Evolutionary conservation across 352 stramenopile genomes (phyloP), one percentile per base, ranked within the genome.

Genomic region (Globisporangium spiculum): DNA sequence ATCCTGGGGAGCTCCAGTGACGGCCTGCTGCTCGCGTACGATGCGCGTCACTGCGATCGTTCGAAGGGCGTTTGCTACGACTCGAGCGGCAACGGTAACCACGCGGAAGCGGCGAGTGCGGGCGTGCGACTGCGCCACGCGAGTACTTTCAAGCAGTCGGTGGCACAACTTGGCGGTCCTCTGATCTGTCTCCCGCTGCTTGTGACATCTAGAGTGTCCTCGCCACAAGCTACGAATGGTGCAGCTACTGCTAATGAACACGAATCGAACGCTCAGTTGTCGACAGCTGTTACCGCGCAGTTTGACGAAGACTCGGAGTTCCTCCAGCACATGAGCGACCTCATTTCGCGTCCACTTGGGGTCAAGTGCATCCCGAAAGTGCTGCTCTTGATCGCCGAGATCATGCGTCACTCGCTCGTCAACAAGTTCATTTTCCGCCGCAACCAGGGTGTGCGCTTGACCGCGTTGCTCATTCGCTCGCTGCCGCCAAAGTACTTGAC

Each of bases 341-440:
- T 91, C 60, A 87, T 93, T 66, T 75, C 86, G 10, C 80, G 85
- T n/a, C 85, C 87, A 5, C 77, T 96, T 46, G 86, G 86, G 14
- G 72, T 86, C 24, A 79, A 70, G 44, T 89, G 77, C 66, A 83
- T 96, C 44, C 82, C 86, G 1, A 91, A 91, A 61, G 86, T 94
- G 24, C 76, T 96, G 10, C 65, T 90, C 30, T 61, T 96, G 24
- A 81, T 96, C 34, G 88, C 84, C 4, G 88, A 96, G 66, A 93
- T 93, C 63, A 91, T 96, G 80, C 84, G 88, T 32, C 86, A 94
- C 68, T 96, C 88, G 34, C 75, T 90, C 24, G 84, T 94, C 36
- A 96, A 96, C 75, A 94, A 96, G 67, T 92, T 94, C 70, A 92
- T 89, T 27, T 95, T 92, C 53, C 82, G 87, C 59, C 80, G 87